phyloP scores from a whole-genome alignment of 441 rosid genomes.

The Geranium incanum region DNA sequence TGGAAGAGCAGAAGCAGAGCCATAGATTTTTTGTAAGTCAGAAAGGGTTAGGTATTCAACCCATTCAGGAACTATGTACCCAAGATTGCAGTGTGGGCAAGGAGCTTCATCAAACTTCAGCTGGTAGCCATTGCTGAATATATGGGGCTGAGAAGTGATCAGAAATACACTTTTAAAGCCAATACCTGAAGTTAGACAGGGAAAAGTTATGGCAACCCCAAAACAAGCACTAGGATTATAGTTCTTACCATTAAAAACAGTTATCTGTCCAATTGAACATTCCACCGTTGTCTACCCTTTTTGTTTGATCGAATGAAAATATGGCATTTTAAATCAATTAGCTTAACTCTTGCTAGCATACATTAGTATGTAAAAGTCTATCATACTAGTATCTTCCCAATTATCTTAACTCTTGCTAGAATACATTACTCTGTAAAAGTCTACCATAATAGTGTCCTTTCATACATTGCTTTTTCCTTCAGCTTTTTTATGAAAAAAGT shows the following conservation, averaged over 20 bases:
- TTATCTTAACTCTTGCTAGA: no score
- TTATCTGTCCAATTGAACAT: not conserved
- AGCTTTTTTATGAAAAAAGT: no score
- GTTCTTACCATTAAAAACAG: not conserved
- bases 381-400: no score
- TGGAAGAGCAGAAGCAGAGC: conserved; percentile 40
- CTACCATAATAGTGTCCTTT: no score
- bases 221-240: not conserved
- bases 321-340: no score
- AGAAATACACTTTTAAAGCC: conserved; percentile 78
- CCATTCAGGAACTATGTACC: conserved; percentile 78
- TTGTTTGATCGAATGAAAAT: no score
- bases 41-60: conserved; percentile 40
- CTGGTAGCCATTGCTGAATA: conserved; percentile 67
- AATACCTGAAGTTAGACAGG: conserved; percentile 37
- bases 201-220: not conserved
- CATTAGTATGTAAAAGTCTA: no score
- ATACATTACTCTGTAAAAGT: no score
- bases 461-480: no score
- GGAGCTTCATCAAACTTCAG: conserved; percentile 59
- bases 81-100: conserved; percentile 49
- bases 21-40: conserved; percentile 43
- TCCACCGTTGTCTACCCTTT: no score
- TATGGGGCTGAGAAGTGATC: conserved; percentile 49
- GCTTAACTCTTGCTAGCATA: no score